Evolutionary conservation across 2,329 filamentous ascomycete species (phyloP).

Genomic region (Helotiales sp.): DNA sequence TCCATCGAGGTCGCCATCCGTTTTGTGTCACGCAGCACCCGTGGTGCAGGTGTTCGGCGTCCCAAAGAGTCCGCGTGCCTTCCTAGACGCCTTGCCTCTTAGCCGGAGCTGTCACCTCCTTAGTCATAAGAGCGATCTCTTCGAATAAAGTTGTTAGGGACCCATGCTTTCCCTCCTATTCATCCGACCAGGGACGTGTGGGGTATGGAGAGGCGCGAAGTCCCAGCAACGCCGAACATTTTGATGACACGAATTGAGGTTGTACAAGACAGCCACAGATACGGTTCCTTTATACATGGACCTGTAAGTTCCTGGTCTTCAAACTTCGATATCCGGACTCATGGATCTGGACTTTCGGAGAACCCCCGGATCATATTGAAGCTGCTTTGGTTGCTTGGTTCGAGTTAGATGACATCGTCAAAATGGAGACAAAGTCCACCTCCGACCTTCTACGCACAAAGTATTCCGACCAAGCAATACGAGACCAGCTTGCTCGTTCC

Average conservation of each 20-base stretch:
- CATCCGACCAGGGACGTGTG: not conserved
- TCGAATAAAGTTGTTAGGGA: not conserved
- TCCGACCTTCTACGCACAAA: not conserved
- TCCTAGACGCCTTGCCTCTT: not conserved
- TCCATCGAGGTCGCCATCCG: not conserved
- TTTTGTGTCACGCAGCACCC: not conserved
- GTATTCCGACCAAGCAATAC: not conserved
- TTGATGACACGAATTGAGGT: not conserved
- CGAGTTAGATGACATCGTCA: no score
- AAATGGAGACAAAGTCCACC: not conserved
- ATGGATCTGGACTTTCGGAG: not conserved
- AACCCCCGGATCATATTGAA: not conserved
- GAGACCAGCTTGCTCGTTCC: conserved; percentile 12
- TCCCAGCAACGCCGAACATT: not conserved
- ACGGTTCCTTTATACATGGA: not conserved
- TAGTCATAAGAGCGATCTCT: not conserved
- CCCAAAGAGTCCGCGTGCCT: not conserved
- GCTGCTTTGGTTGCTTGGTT: not conserved
- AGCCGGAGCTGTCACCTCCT: not conserved
- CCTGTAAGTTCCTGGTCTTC: not conserved
- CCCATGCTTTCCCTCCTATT: not conserved
- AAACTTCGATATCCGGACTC: not conserved
- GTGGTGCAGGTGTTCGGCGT: no score
- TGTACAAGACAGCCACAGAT: not conserved
- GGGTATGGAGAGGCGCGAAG: not conserved